Evolutionary conservation across 2,329 filamentous ascomycete species (phyloP).

Genomic region (Didymella exigua): DNA sequence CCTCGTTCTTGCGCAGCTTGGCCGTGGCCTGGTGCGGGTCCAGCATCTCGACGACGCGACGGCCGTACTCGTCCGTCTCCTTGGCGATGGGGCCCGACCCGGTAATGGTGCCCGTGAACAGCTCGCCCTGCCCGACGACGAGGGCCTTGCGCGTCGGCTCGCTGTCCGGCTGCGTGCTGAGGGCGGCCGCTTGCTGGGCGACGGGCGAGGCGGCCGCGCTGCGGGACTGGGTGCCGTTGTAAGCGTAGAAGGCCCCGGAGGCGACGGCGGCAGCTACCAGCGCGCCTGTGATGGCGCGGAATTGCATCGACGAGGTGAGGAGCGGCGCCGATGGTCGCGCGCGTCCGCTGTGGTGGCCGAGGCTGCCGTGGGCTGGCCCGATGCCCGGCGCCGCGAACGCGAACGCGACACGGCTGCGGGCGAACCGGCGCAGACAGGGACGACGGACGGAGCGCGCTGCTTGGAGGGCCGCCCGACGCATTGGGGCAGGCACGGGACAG

Average conservation of each 20-base stretch:
- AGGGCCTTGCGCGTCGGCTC: conserved; percentile 70
- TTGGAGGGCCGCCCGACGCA: conserved; percentile 75
- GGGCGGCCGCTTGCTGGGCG: conserved; percentile 38
- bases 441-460: conserved; percentile 72
- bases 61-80: conserved; percentile 80
- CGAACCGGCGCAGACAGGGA: conserved; percentile 65
- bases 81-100: conserved; percentile 89
- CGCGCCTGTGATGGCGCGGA: conserved; percentile 70
- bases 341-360: conserved; percentile 45
- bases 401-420: conserved; percentile 55
- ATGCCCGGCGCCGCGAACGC: conserved; percentile 42
- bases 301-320: conserved; percentile 74
- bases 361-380: conserved; percentile 56
- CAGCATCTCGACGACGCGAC: conserved; percentile 92
- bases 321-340: conserved; percentile 49
- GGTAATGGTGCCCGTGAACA: conserved; percentile 85
- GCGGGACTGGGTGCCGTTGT: conserved; percentile 53
- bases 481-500: conserved; percentile 49
- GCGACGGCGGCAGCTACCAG: conserved; percentile 71
- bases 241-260: conserved; percentile 78
- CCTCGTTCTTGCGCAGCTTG: conserved; percentile 85
- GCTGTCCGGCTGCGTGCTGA: conserved; percentile 44
- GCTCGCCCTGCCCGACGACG: conserved; percentile 86
- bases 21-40: conserved; percentile 91
- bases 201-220: conserved; percentile 27